Conservation (phyloP, 805 yeast genomes). For the Candida ulmi region DNA sequence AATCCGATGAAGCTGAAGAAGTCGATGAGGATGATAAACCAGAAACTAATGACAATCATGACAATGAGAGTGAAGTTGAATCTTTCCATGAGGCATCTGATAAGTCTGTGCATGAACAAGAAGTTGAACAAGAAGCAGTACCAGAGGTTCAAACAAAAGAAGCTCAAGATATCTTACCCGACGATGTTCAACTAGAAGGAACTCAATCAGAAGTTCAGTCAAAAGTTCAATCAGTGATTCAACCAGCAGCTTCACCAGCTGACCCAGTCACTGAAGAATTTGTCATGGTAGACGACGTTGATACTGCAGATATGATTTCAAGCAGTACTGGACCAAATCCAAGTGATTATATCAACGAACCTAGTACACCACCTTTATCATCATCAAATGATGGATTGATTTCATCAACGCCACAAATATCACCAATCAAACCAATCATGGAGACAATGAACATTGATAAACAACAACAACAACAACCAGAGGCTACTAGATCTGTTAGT, state of each 20-base stretch:
- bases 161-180: too few relatives aligned
- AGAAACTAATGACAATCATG: too few relatives aligned
- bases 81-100: too few relatives aligned
- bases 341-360: conserved; percentile 15
- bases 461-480: background rate
- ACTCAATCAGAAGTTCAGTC: background rate
- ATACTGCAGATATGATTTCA: conserved; percentile 1
- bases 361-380: conserved; percentile 19
- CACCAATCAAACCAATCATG: conserved; percentile 21
- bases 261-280: background rate
- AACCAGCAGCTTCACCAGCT: background rate
- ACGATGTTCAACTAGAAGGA: too few relatives aligned
- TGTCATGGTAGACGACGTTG: background rate
- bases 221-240: conserved; percentile 4
- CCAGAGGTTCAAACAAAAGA: too few relatives aligned
- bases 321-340: conserved; percentile 6
- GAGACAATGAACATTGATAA: conserved; percentile 6
- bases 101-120: too few relatives aligned
- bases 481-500: background rate
- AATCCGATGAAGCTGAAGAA: too few relatives aligned
- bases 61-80: too few relatives aligned
- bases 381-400: conserved; percentile 16
- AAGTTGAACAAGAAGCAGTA: too few relatives aligned
- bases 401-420: conserved; percentile 21
- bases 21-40: too few relatives aligned